Base-by-base conservation (phyloP, 1,139 yeast species). In the Saccharomyces hybrid region DNA sequence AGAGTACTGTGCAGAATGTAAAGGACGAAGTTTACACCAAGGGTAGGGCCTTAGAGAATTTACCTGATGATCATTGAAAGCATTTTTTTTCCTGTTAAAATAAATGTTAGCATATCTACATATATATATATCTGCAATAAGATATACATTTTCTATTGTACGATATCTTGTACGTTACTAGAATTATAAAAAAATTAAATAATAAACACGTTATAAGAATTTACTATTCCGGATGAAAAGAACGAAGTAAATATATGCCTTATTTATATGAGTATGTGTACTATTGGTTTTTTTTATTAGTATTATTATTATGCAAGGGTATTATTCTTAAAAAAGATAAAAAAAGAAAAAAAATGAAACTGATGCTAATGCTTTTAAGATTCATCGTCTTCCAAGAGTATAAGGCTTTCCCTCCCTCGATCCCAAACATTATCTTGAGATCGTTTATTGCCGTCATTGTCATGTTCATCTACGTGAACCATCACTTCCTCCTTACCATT, bases 11-110 rank as follows among this genome's bases (percentile, higher is more conserved):
- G 25, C 68, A 67, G 48, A 77, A 77, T 59, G 83, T 84, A 31
- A 83, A 80, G 63, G 81, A 81, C 56, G 84, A 82, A 61, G 76
- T 77, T 58, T 85, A 82, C 61, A 82, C 82, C 11, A 78, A 77
- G 56, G 88, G 87, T 1, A 79, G 83, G 62, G 79, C 84, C 1
- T 74, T 85, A 54, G 81, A 82, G 57, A 85, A 84, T 64, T 72
- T 78, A 44, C 77, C 76, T 27, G 65, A 63, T 7, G 30, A 25
- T 9, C 8, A 14, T 38, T 38, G 23, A 38, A 38, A 38, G 42
- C 23, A 16, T 16, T 38, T 31, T 8, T 16, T 16, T 16, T n/a
- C 41, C 49, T 20, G 14, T 30, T 25, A n/a, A 23, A 16, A 41
- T 28, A 20, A 23, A 20, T 32, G 25, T 16, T 38, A 38, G 42